phyloP scores from a whole-genome alignment of 805 yeast species.

The Komagataella pseudopastoris region DNA sequence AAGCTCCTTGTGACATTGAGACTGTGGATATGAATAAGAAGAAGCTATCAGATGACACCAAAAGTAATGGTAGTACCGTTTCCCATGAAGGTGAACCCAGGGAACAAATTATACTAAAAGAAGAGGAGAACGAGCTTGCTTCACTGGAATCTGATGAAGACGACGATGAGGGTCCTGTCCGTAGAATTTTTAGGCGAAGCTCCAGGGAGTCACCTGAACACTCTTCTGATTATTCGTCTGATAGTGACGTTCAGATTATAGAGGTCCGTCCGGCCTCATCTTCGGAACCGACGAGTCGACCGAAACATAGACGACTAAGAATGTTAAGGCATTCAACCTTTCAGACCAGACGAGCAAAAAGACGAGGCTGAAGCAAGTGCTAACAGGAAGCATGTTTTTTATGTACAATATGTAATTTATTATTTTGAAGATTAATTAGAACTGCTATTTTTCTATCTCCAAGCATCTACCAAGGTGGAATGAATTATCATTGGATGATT shows the following conservation, averaged over 20 bases:
- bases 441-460: not conserved
- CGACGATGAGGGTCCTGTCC: not conserved
- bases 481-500: too few relatives aligned
- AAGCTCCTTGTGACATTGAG: not conserved
- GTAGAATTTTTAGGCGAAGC: not conserved
- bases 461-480: too few relatives aligned
- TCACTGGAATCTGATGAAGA: not conserved
- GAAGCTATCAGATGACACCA: not conserved
- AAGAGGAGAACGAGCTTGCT: not conserved
- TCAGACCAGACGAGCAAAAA: not conserved
- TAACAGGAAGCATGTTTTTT: not conserved
- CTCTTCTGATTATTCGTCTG: not conserved
- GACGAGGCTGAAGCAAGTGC: not conserved
- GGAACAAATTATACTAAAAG: not conserved
- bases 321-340: not conserved
- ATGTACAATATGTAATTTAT: not conserved
- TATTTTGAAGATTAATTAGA: not conserved
- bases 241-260: not conserved
- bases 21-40: not conserved
- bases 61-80: not conserved
- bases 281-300: not conserved
- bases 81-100: not conserved
- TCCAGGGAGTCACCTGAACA: not conserved
- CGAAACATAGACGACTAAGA: not conserved
- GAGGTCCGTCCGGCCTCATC: not conserved